phyloP scores from a whole-genome alignment of 2,329 filamentous ascomycete genomes.

The Davidsoniella eucalypti region DNA sequence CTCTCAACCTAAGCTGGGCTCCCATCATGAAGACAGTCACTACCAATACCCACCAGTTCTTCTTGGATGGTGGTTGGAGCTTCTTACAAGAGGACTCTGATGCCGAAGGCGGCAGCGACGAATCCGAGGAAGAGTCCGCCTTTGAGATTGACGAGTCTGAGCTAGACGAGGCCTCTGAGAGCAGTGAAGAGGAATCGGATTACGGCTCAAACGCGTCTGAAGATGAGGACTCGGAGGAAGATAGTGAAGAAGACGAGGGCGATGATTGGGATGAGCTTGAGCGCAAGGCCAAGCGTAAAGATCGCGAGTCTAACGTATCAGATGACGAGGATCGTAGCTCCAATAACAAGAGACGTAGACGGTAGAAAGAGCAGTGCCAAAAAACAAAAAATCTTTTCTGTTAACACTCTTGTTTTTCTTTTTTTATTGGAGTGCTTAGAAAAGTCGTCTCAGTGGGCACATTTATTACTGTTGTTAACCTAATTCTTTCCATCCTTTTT shows the following conservation, averaged over 20 bases:
- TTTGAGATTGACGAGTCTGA: constrained; percentile 86
- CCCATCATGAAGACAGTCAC: constrained; percentile 99
- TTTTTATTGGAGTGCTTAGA: constrained; percentile 4
- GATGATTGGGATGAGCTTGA: constrained; percentile 94
- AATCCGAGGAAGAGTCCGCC: constrained; percentile 67
- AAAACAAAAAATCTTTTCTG: background rate
- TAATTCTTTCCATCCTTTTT: constrained; percentile 3
- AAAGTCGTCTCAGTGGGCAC: constrained; percentile 1
- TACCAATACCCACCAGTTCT: constrained; percentile 86
- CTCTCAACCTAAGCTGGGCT: constrained; percentile 94
- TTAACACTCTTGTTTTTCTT: constrained; percentile 1
- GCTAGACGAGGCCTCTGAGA: constrained; percentile 63
- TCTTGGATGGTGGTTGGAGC: constrained; percentile 84
- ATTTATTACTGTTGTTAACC: constrained; percentile 2
- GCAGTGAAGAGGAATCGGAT: constrained; percentile 69
- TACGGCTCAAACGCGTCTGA: constrained; percentile 81
- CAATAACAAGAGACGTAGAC: constrained; percentile 35
- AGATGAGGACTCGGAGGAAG: constrained; percentile 53
- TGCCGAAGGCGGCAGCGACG: constrained; percentile 58
- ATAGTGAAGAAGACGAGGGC: constrained; percentile 57
- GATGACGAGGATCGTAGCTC: constrained; percentile 46
- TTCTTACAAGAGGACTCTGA: constrained; percentile 83
- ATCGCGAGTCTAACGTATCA: constrained; percentile 49
- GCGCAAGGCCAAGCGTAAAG: constrained; percentile 75
- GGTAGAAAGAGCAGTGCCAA: constrained; percentile 20